Percentiles rank a stretch among this genome's conserved stretches.
Conservation (phyloP, 305 asterid species). For the Rubia balearica region DNA sequence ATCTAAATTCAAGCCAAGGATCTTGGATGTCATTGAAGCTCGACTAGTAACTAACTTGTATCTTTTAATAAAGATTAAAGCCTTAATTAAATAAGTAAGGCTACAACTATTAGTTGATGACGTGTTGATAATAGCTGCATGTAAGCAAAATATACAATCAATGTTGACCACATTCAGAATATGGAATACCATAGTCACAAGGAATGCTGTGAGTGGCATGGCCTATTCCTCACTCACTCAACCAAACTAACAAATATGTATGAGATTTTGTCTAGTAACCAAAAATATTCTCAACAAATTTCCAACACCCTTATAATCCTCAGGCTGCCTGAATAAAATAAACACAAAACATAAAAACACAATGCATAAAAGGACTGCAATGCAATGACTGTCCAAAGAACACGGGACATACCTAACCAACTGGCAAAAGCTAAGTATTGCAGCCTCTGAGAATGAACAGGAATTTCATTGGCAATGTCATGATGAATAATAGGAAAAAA, state of each 20-base stretch:
- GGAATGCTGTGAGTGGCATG: background rate
- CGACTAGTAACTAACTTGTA: background rate
- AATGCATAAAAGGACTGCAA: background rate
- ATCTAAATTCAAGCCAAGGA: background rate
- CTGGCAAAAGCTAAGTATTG: slow-evolving; percentile 95
- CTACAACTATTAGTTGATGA: background rate
- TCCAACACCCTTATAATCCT: no score
- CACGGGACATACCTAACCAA: slow-evolving; percentile 27
- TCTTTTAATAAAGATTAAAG: background rate
- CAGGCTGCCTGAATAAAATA: background rate
- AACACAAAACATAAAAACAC: background rate
- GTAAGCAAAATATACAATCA: background rate
- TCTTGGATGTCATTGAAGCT: background rate
- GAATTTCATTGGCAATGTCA: slow-evolving; percentile 95
- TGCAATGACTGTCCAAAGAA: background rate
- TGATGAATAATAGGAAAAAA: slow-evolving; percentile 93
- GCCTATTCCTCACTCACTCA: background rate
- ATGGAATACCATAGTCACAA: background rate
- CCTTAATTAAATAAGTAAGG: background rate
- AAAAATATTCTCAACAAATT: background rate
- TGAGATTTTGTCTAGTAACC: background rate
- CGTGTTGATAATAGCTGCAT: background rate
- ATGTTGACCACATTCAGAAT: background rate
- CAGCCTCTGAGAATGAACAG: slow-evolving; percentile 46
- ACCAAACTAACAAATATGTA: background rate